phyloP scores from a whole-genome alignment of 495 filamentous ascomycete genomes.

The Cercophora newfieldiana region DNA sequence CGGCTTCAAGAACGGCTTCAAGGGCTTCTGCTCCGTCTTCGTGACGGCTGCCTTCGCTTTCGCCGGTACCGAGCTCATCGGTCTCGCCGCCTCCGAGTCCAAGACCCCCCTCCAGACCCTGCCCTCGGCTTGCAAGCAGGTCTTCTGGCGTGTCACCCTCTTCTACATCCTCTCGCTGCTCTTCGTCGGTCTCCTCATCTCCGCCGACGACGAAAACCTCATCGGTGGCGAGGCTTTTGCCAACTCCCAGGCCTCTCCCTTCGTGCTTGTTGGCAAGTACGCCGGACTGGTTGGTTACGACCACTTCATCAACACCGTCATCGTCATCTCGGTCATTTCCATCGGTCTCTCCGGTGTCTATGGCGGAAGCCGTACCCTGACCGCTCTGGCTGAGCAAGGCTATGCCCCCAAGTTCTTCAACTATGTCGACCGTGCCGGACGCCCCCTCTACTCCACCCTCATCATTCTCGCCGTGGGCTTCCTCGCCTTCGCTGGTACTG shows the following conservation, averaged over 20 bases:
- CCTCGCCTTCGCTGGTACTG: conserved; percentile 36
- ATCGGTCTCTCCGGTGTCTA: conserved; percentile 66
- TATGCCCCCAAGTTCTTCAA: conserved; percentile 60
- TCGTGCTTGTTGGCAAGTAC: conserved; percentile 65
- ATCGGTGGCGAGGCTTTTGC: conserved; percentile 45
- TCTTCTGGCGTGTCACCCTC: conserved; percentile 83
- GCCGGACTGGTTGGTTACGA: conserved; percentile 67
- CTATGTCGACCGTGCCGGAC: conserved; percentile 59
- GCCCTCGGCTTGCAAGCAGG: conserved; percentile 73
- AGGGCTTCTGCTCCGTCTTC: conserved; percentile 66
- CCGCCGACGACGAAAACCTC: conserved; percentile 40
- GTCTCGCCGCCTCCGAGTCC: conserved; percentile 77
- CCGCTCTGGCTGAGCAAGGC: conserved; percentile 56
- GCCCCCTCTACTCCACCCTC: conserved; percentile 55
- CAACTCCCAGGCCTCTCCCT: conserved; percentile 56
- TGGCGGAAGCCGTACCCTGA: conserved; percentile 63
- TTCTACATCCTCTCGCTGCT: conserved; percentile 73
- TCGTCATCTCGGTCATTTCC: conserved; percentile 58
- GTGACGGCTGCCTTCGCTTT: conserved; percentile 69
- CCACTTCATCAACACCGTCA: conserved; percentile 70
- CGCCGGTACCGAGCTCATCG: conserved; percentile 70
- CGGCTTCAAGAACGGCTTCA: conserved; percentile 68
- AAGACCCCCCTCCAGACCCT: conserved; percentile 74
- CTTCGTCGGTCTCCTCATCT: conserved; percentile 58
- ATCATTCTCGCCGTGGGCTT: conserved; percentile 53